Percentiles rank a stretch among this genome's conserved stretches.
These are phyloP conservation scores for Nitzschia inconspicua DNA, from an alignment of 108 stramenopile genomes.

Conservation along the genomic window DNA sequence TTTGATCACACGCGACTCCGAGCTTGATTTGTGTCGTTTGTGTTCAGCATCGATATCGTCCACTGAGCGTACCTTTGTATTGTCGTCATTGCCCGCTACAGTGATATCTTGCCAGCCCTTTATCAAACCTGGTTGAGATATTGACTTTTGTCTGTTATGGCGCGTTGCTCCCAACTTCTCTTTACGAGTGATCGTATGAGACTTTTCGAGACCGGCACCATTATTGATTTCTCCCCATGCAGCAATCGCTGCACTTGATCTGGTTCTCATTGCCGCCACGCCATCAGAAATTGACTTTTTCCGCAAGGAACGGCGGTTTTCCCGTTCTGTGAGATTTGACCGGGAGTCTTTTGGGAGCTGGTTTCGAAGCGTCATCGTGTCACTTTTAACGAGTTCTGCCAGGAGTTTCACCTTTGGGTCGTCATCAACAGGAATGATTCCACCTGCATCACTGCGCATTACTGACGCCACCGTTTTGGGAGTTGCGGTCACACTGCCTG, in stretches of 20 bases:
- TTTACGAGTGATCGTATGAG: no score
- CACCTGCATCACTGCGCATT: not conserved
- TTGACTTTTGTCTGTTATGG: conserved; percentile 24
- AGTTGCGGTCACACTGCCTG: no score
- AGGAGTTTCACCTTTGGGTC: conserved; percentile 10
- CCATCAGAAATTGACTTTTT: conserved; percentile 56
- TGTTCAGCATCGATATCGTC: not conserved
- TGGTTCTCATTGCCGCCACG: conserved; percentile 40
- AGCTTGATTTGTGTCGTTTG: conserved; percentile 6
- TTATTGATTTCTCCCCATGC: no score
- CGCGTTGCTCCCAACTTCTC: conserved; percentile 2
- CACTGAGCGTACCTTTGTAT: not conserved
- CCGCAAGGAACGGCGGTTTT: conserved; percentile 21
- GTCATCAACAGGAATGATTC: not conserved
- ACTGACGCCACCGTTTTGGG: not conserved
- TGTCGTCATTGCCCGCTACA: not conserved
- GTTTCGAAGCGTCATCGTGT: conserved; percentile 22
- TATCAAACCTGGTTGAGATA: conserved; percentile 49
- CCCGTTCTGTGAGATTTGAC: conserved; percentile 6
- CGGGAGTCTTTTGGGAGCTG: conserved; percentile 17
- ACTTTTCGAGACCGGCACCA: no score
- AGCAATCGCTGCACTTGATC: no score
- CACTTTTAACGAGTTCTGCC: conserved; percentile 34
- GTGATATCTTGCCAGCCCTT: conserved; percentile 22
- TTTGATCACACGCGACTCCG: conserved; percentile 7